Evolutionary conservation across 768 basidiomycete species (phyloP).

Genomic region (Phlebiopsis flavidoalba): DNA sequence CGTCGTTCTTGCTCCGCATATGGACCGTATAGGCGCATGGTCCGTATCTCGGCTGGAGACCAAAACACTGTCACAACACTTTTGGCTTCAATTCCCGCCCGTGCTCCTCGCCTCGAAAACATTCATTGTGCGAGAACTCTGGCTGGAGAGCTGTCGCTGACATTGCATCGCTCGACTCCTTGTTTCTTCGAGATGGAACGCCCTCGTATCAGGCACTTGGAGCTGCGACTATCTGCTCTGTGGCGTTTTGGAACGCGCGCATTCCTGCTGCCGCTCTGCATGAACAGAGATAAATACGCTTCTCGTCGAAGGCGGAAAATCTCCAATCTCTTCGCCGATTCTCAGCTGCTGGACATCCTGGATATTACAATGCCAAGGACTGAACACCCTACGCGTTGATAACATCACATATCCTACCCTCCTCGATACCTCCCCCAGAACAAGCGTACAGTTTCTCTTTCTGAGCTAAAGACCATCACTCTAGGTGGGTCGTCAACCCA

Average conservation of each 20-base stretch:
- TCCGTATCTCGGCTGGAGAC: slow-evolving; percentile 4
- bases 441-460: background rate
- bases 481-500: background rate
- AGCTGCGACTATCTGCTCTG: slow-evolving; percentile 1
- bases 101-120: background rate
- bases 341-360: slow-evolving; percentile 1
- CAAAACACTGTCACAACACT: background rate
- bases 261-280: background rate
- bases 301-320: background rate
- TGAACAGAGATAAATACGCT: background rate
- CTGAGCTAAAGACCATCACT: background rate
- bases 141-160: background rate
- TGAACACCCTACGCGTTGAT: background rate
- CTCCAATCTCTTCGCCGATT: background rate
- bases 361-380: background rate
- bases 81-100: background rate
- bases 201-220: slow-evolving; percentile 4
- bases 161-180: background rate
- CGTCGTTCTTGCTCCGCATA: background rate
- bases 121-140: background rate
- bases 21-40: background rate
- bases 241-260: slow-evolving; percentile 10
- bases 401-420: background rate
- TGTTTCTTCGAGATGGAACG: slow-evolving; percentile 2
- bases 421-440: background rate